Conservation (phyloP, 345 rosid genomes). For the Hevea brasiliensis region DNA sequence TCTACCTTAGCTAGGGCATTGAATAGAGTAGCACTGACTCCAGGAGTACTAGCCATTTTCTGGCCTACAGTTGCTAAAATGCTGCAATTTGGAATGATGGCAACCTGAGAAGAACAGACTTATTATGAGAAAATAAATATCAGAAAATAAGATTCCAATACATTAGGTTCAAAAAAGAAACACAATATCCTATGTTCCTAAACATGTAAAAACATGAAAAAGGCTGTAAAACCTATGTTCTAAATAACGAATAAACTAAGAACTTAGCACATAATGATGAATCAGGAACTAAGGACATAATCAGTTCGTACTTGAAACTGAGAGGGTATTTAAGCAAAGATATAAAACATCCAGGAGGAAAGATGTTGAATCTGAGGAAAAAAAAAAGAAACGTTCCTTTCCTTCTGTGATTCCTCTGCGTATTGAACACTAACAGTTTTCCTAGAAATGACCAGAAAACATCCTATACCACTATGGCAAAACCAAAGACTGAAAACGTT, state of each 20-base stretch:
- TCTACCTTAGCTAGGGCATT: conserved; percentile 92
- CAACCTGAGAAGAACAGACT: conserved; percentile 54
- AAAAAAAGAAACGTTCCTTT: too few species aligned
- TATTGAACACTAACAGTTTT: not conserved
- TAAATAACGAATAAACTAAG: not conserved
- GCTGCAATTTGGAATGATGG: conserved; percentile 81
- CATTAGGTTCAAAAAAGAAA: not conserved
- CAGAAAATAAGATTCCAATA: conserved; percentile 10
- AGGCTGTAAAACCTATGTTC: not conserved
- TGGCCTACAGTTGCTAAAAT: conserved; percentile 97
- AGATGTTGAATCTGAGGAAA: not conserved
- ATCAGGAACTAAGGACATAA: not conserved
- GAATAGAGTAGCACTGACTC: conserved; percentile 96
- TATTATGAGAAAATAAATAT: conserved; percentile 17
- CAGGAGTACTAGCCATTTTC: conserved; percentile 99
- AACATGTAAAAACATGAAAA: not conserved
- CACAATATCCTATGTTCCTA: not conserved
- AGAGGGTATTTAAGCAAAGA: not conserved
- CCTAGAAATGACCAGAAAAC: conserved; percentile 5
- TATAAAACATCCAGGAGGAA: not conserved
- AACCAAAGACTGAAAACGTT: not conserved
- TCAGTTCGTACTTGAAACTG: not conserved
- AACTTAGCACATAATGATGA: not conserved
- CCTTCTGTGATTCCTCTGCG: not conserved
- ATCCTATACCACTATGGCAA: not conserved